These are phyloP conservation scores for Volvox reticuliferus DNA, from an alignment of 139 green algal species.

Conservation along the genomic window DNA sequence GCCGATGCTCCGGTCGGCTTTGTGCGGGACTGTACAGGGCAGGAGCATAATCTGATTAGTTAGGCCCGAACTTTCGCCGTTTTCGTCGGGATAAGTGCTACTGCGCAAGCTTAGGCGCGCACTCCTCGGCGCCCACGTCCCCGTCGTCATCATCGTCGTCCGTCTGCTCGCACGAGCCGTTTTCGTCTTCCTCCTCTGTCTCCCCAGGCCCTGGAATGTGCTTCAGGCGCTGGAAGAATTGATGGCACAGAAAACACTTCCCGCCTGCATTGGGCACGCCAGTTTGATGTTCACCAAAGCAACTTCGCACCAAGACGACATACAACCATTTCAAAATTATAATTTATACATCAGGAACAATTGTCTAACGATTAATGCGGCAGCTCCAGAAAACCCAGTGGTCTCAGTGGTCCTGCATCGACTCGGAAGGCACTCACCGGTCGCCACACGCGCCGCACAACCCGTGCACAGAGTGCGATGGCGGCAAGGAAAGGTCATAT, in stretches of 20 bases:
- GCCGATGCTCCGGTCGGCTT: neutral
- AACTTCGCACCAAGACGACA: too few relatives aligned
- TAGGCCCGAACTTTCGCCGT: neutral
- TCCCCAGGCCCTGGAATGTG: constrained; percentile 20
- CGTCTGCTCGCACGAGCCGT: neutral
- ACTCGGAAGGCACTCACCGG: neutral
- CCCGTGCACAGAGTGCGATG: constrained; percentile 20
- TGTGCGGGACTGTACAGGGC: too few relatives aligned
- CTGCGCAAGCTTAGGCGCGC: neutral
- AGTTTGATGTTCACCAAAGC: too few relatives aligned
- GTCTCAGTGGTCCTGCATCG: too few relatives aligned
- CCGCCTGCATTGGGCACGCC: constrained; percentile 2
- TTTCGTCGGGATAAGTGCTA: neutral
- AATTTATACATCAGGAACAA: too few relatives aligned
- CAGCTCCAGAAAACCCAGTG: too few relatives aligned
- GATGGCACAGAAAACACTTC: constrained; percentile 44
- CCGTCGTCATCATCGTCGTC: constrained; percentile 5
- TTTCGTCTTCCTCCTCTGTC: constrained; percentile 29
- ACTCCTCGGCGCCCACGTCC: neutral
- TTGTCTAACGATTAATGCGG: too few relatives aligned
- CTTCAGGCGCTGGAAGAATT: constrained; percentile 27
- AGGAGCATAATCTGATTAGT: too few relatives aligned
- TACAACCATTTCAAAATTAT: too few relatives aligned
- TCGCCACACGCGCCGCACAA: constrained; percentile 32
- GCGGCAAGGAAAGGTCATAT: constrained; percentile 24